phyloP scores from a whole-genome alignment of 1,284 basidiomycete genomes.

The Cutaneotrichosporon sp. region DNA sequence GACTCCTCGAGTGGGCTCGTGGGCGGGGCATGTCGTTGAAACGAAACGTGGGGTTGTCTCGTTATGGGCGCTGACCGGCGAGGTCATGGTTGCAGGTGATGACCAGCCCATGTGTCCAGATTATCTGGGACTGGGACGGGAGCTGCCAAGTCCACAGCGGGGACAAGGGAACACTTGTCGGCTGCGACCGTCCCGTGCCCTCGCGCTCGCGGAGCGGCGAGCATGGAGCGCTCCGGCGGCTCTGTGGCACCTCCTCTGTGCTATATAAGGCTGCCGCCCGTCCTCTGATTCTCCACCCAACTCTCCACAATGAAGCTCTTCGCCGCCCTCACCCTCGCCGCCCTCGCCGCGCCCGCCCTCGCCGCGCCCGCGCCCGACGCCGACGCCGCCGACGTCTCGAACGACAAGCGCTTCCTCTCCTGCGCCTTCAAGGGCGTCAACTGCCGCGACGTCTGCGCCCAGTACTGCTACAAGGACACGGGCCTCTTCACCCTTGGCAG shows the following conservation, averaged over 20 bases:
- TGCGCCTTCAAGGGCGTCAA: not conserved
- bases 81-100: too few species aligned
- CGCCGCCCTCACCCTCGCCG: not conserved
- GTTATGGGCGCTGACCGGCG: too few species aligned
- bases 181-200: too few species aligned
- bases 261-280: not conserved
- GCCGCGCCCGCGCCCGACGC: not conserved
- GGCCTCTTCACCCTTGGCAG: not conserved
- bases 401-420: not conserved
- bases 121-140: too few species aligned
- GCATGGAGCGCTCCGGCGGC: too few species aligned
- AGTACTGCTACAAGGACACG: not conserved
- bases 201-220: too few species aligned
- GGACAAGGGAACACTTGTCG: too few species aligned
- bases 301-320: not conserved
- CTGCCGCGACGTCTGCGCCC: not conserved
- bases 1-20: too few species aligned
- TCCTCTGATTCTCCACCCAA: not conserved
- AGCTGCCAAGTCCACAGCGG: too few species aligned
- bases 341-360: not conserved
- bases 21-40: too few species aligned
- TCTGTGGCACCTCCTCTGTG: not conserved
- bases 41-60: too few species aligned
- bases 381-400: not conserved
- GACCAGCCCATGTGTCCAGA: too few species aligned